A percentile compares a stretch with the other conserved stretches of the same genome.
phyloP scores from a whole-genome alignment of 345 rosid species.

The Camelina laxa region DNA sequence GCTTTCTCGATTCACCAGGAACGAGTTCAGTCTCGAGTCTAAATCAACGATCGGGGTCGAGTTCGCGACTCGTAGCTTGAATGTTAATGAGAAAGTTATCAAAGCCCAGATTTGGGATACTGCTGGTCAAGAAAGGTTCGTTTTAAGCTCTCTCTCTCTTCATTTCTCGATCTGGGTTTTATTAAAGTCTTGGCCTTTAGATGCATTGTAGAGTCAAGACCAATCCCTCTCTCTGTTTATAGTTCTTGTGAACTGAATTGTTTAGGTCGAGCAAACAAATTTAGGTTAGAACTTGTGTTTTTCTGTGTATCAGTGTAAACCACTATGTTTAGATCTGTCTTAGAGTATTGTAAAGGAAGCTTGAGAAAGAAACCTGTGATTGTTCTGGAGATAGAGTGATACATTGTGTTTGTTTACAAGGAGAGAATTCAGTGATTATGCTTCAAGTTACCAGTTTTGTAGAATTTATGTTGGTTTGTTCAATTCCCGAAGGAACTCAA shows the following conservation, averaged over 20 bases:
- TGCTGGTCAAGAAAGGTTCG: conserved; percentile 91
- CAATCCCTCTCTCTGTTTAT: neutral
- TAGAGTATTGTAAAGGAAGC: conserved; percentile 3
- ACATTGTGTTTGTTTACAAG: neutral
- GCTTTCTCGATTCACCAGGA: conserved; percentile 89
- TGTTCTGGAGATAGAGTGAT: neutral
- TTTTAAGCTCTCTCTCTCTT: neutral
- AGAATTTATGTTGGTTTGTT: neutral
- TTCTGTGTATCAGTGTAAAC: conserved; percentile 2
- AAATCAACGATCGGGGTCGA: conserved; percentile 94
- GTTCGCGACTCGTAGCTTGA: conserved; percentile 96
- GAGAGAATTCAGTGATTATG: neutral
- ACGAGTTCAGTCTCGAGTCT: conserved; percentile 93
- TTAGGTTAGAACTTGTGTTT: neutral
- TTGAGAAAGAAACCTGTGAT: neutral
- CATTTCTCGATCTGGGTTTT: conserved; percentile 25
- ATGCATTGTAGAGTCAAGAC: neutral
- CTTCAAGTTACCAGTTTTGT: neutral
- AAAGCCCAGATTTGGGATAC: conserved; percentile 99
- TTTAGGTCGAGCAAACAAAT: neutral
- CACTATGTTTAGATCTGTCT: neutral
- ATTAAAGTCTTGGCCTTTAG: conserved; percentile 3
- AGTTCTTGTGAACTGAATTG: neutral
- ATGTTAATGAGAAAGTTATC: conserved; percentile 77
- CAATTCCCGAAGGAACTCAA: too few relatives aligned